Base-by-base conservation (phyloP, 768 basidiomycete genomes). In the Leucocoprinus birnbaumii region DNA sequence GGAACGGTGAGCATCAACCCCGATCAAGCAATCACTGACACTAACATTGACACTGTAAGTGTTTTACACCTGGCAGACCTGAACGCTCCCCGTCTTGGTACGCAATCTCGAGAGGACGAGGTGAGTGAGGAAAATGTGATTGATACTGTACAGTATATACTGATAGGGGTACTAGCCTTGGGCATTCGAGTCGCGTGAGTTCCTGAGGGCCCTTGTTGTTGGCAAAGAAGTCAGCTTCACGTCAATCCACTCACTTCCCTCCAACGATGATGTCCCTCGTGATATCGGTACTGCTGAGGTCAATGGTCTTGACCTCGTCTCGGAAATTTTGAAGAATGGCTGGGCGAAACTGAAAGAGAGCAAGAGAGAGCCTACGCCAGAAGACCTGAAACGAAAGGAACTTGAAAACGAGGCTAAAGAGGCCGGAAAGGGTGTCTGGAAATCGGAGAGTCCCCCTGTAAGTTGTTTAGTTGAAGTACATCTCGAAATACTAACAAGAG, bases 141-240 rank as follows among this genome's bases (percentile, higher is more conserved):
- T 53, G 21, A 14, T 21, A 6, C 3, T n/a, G n/a, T n/a, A n/a
- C n/a, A 34, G 10, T 6, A 22, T 11, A 35, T 34, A 37, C 22
- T 54, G 42, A 51, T 38, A 48, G 8, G 11, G 37, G n/a, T 45
- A 53, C 11, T 60, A 96, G 91, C 84, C 87, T 5, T 94, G 88
- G 85, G 90, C 96, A 2, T 97, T 88, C 68, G 91, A 95, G 66
- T 84, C 94, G 45, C 88, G 97, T 60, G 97, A 98, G 72, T 97
- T 87, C 71, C 76, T 98, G 34, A 87, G 97, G 41, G 74, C 85
- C 21, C 72, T 94, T 44, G 76, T 85, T 10, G 93, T 98, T 48
- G 96, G 95, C 60, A 98, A 97, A 67, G 86, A 95, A 70, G 79
- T 98, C 63, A 80, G 86, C 0, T 97, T 96, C 71, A 80, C 79